Evolutionary conservation across 129 eudicot genomes (phyloP), one percentile per base, ranked within the genome.

Genomic region (Helianthus tuberosus): DNA sequence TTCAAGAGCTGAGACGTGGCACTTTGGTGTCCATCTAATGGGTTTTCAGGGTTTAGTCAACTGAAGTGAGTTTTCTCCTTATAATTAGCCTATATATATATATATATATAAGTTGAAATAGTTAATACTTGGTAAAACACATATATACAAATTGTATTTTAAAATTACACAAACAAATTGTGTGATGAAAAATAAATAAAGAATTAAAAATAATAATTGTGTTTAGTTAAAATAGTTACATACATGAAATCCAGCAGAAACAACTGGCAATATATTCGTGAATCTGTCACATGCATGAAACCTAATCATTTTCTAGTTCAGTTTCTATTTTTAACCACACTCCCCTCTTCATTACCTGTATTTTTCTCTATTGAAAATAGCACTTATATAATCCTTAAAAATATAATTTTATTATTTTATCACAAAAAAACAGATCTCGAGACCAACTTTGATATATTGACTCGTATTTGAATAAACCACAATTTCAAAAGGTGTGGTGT

Each of bases 241-340:
- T n/a, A 77, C 81, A 77, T 77, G 81, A 77, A 77, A 64, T 58
- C 63, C 81, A 77, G 81, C 81, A 59, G 53, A 77, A 77, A 68
- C 81, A 77, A 77, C 81, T 77, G 81, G 75, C 81, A 77, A 11
- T 68, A 20, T 1, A 48, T 58, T 76, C 69, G 68, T 57, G 46
- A 76, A 58, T 68, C 43, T 68, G 68, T 68, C 68, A 77, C 69
- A 77, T 77, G 75, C 75, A 59, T 59, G 70, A 68, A 68, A 68
- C 81, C 75, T 47, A 38, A 69, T 59, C 52, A 36, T 77, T 59
- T 47, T 77, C 62, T 32, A 76, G 43, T 67, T 68, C 53, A 58
- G n/a, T 47, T 58, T 16, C 62, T 58, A 46, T 53, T 76, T 51
- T 48, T 53, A 64, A 44, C 68, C 15, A 38, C 11, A 75, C 27